Conservation (phyloP, 2,329 filamentous ascomycete genomes). For the Raffaelea ambrosiae region DNA sequence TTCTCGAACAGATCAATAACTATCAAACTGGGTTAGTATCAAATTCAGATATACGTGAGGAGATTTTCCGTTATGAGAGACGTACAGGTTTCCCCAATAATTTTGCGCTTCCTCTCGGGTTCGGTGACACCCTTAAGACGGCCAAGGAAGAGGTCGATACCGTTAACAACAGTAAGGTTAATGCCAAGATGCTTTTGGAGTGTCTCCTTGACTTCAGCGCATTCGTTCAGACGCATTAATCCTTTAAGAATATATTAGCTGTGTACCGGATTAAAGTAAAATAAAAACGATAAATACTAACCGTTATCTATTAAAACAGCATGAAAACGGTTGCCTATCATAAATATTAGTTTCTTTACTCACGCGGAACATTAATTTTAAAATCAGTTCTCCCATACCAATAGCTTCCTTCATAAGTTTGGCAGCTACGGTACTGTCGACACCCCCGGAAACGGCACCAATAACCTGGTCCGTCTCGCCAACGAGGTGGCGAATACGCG, state of each 20-base stretch:
- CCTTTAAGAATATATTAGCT: constrained; percentile 5
- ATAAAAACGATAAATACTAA: background rate
- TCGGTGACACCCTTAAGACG: constrained; percentile 66
- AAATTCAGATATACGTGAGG: too few species aligned
- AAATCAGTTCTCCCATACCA: constrained; percentile 21
- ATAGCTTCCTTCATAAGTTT: constrained; percentile 71
- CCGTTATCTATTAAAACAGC: constrained; percentile 71
- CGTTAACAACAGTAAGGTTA: constrained; percentile 83
- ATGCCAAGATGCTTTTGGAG: constrained; percentile 75
- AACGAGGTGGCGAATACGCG: constrained; percentile 70
- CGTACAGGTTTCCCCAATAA: constrained; percentile 63
- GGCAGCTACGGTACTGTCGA: constrained; percentile 82
- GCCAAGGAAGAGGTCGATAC: constrained; percentile 65
- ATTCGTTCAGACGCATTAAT: constrained; percentile 73
- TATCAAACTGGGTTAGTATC: constrained; percentile 11
- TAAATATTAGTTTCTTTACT: background rate
- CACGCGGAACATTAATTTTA: background rate
- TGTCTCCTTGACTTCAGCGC: constrained; percentile 69
- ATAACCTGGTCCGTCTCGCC: constrained; percentile 72
- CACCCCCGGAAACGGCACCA: constrained; percentile 55
- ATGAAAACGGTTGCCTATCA: constrained; percentile 58
- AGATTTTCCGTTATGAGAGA: too few species aligned
- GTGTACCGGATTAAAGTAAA: too few species aligned
- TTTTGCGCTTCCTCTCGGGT: constrained; percentile 66
- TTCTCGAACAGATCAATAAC: constrained; percentile 63